These are phyloP conservation scores for Penicillium simplicissimum DNA, from an alignment of 495 filamentous ascomycete genomes.

Conservation along the genomic window DNA sequence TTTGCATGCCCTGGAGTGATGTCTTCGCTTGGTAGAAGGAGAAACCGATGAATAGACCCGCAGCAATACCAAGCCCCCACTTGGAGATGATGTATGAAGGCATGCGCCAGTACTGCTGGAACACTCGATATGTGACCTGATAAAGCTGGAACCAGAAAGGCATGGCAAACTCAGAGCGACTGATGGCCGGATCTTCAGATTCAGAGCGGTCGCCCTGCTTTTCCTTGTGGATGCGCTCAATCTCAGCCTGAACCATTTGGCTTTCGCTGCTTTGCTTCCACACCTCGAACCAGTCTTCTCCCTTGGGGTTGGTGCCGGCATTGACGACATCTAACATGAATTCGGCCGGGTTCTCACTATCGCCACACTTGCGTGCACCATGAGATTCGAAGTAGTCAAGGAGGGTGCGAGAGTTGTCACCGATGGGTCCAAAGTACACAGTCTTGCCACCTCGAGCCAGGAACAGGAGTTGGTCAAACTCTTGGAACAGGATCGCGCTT, in stretches of 20 bases:
- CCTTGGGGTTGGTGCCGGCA: conserved; percentile 22
- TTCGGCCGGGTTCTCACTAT: conserved; percentile 79
- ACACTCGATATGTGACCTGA: conserved; percentile 46
- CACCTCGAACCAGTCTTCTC: conserved; percentile 69
- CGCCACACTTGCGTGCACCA: conserved; percentile 64
- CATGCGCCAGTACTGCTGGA: conserved; percentile 56
- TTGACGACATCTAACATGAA: conserved; percentile 84
- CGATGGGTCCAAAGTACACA: conserved; percentile 86
- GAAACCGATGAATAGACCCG: conserved; percentile 64
- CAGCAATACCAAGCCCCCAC: conserved; percentile 35
- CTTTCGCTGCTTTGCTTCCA: conserved; percentile 75
- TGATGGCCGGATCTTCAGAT: conserved; percentile 8
- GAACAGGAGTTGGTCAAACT: conserved; percentile 86
- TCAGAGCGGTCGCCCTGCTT: conserved; percentile 45
- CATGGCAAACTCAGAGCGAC: conserved; percentile 47
- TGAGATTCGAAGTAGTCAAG: conserved; percentile 76
- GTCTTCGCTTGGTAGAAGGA: conserved; percentile 52
- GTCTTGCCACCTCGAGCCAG: conserved; percentile 65
- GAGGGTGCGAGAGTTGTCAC: conserved; percentile 68
- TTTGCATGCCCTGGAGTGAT: conserved; percentile 51
- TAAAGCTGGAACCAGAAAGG: conserved; percentile 48
- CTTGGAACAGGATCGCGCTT: conserved; percentile 85
- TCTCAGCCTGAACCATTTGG: conserved; percentile 60
- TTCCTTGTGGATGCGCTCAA: conserved; percentile 61
- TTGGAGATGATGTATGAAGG: conserved; percentile 48